phyloP scores from a whole-genome alignment of 805 yeast genomes.

The Saccharomycopsis olivae region DNA sequence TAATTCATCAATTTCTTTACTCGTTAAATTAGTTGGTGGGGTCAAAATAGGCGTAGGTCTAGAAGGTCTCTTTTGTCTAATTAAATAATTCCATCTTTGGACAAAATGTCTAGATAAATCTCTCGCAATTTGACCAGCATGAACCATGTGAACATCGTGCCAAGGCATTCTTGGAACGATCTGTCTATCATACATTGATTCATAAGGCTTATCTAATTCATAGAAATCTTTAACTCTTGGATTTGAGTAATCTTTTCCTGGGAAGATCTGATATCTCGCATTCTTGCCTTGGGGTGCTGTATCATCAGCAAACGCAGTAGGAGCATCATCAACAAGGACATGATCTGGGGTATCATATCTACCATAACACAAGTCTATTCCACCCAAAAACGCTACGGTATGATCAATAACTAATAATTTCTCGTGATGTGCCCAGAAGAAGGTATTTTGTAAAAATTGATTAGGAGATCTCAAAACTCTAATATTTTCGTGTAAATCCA shows the following conservation, averaged over 20 bases:
- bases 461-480: conserved; percentile 92
- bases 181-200: conserved; percentile 81
- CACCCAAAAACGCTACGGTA: conserved; percentile 85
- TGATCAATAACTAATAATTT: conserved; percentile 81
- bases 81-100: conserved; percentile 91
- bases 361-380: conserved; percentile 92
- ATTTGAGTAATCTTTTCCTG: conserved; percentile 96
- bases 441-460: conserved; percentile 84
- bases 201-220: conserved; percentile 75
- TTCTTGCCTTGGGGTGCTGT: not conserved
- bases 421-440: conserved; percentile 99
- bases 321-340: conserved; percentile 67
- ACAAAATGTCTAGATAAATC: conserved; percentile 91
- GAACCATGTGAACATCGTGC: conserved; percentile 98
- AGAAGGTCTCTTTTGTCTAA: conserved; percentile 91
- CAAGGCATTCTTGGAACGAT: conserved; percentile 93
- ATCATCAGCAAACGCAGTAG: conserved; percentile 25
- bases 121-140: conserved; percentile 88
- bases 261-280: conserved; percentile 47
- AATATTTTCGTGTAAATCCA: conserved; percentile 76
- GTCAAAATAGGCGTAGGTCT: conserved; percentile 83
- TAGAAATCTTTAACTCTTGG: conserved; percentile 86
- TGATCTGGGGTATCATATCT: conserved; percentile 97
- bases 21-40: conserved; percentile 84
- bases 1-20: conserved; percentile 52